Base-by-base conservation (phyloP, 176 grass and related monocot species). In the Carex kokanica region DNA sequence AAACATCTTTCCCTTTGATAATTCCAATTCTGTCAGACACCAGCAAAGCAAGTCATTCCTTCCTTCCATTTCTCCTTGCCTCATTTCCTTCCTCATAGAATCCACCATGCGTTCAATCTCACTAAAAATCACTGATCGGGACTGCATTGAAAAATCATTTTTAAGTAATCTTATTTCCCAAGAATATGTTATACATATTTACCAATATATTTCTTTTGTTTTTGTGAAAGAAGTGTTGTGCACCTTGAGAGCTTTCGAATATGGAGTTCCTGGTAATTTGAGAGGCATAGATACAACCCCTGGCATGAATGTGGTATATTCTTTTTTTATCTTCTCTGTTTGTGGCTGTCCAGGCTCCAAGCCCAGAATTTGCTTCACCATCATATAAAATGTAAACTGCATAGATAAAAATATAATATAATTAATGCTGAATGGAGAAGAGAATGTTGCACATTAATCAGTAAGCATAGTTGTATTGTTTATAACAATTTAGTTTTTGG, bases 341-440 rank as follows among this genome's bases (percentile, higher is more conserved):
- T 84, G 74, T 34, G 82, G 74, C 47, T 61, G 60, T 14, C 70
- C 73, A 47, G 69, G 58, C 16, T 88, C 81, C 71, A 80, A 64
- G 74, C 87, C 61, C 63, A 88, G 45, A 64, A 88, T 45, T 74
- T 88, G 60, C 34, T 88, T 88, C 36, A 72, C 87, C 87, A 88
- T 88, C 61, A 88, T 51, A 79, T 79, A 53, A 70, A 88, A 88
- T 32, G 87, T 83, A 62, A 88, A 88, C 87, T 88, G 81, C 70
- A 79, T 15, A 60, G 6, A 4, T 11, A 12, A 14, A 13, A 27
- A 82, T 11, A 47, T 4, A 69, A 10, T 52, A 4, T 8, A 24
- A 74, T 52, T 47, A 47, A 11, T 47, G 10, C 17, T 51, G n/a
- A 49, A 25, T 25, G 2, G 38, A 49, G 20, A 51, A 40, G 12